Base-by-base conservation (phyloP, 345 rosid species). In the Anastatica hierochuntica region DNA sequence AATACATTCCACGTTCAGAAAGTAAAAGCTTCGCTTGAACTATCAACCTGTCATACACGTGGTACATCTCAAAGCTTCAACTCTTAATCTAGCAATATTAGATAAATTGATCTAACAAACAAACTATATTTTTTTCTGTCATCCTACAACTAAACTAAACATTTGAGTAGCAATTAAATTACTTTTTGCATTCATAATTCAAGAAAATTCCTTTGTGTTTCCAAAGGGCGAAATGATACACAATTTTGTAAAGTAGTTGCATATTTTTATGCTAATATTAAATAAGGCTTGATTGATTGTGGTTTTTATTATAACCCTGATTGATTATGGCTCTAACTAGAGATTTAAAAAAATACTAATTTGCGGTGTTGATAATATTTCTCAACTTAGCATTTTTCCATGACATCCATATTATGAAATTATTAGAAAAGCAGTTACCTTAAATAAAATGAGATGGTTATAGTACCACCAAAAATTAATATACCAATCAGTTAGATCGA, bases 11-110 rank as follows among this genome's bases (percentile, higher is more conserved):
- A 50, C 36, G 5, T 24, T 6, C 14, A 34, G 7, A 44, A 53
- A 44, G 15, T 40, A 47, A 24, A 56, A 48, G 17, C 23, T 48
- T 31, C 8, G 6, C 39, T 41, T 58, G 33, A 17, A 43, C 15
- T 23, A 18, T 54, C 48, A 14, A 46, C 33, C 68, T 63, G 68
- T 63, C 56, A 20, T 21, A 39, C 63, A 64, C 63, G 30, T 64
- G 63, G 49, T 64, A 31, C 37, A 64, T 48, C 49, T 31, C 43
- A 54, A 17, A 18, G 55, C 19, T 63, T 38, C 39, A 2, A 27
- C 38, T n/a, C n/a, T 53, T 53, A 44, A 35, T 53, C 49, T 53
- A 38, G 20, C 17, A 26, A 46, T 63, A 19, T n/a, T n/a, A 20
- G 10, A 20, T 8, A 39, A 29, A 54, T 10, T 54, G 7, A 29